Evolutionary conservation across 768 basidiomycete genomes (phyloP), one percentile per base, ranked within the genome.

Genomic region (Mycena rosella): DNA sequence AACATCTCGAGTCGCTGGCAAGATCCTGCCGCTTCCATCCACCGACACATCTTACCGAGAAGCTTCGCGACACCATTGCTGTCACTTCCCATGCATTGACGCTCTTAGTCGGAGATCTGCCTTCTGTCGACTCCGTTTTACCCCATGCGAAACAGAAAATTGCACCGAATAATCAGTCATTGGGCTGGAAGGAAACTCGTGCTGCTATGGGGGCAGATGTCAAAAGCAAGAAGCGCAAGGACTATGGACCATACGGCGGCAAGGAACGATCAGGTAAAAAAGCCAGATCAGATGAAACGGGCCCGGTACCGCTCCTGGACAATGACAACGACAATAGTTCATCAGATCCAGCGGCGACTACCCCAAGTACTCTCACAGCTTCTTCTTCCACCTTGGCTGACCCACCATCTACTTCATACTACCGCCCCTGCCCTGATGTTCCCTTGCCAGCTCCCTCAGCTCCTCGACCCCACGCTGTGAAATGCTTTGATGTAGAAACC

Each of bases 1-100:
- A 59, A 2, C 44, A 32, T 22, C 58, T 59, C n/a, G 44, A 59
- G 32, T 59, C 47, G 5, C 22, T 59, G 29, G 30, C n/a, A 8
- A 4, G 47, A 7, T 48, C 30, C 5, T 59, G 32, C 11, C 32
- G 32, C 11, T 34, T 34, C 32, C 32, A 6, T 5, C 32, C 32
- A 11, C 11, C 32, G 32, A 34, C 32, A 11, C 32, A 34, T 5
- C 32, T 34, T 34, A 34, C 5, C 11, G 32, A 11, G 32, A 34
- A 34, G 32, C 32, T 34, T 34, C 32, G 32, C 32, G 11, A 34
- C 32, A 34, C 32, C 32, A 34, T 34, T 34, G 32, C 32, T 34
- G 32, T 11, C 11, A 11, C 32, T 34, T 34, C 32, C 5, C 32
- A 34, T 34, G 32, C 32, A 34, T 34, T 34, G 11, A 11, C 5